phyloP scores from a whole-genome alignment of 169 alveolate genomes.

The Plasmodium vivax region DNA sequence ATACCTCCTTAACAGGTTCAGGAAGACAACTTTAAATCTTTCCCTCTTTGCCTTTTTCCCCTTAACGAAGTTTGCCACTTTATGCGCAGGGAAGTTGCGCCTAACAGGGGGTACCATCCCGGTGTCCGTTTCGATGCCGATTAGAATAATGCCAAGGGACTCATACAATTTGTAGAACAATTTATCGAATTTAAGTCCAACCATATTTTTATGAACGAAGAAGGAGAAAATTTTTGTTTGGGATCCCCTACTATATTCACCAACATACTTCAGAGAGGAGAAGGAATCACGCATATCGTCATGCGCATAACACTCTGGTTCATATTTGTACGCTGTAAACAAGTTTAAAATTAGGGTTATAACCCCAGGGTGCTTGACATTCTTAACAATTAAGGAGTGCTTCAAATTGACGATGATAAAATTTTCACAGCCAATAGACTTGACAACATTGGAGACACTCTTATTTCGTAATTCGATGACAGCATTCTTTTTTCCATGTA shows the following conservation, averaged over 20 bases:
- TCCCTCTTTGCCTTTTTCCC: conserved; percentile 7
- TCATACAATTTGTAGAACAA: conserved; percentile 47
- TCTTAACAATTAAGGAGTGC: conserved; percentile 65
- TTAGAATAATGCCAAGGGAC: conserved; percentile 63
- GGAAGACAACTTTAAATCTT: conserved; percentile 22
- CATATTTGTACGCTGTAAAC: conserved; percentile 61
- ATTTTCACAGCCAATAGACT: conserved; percentile 65
- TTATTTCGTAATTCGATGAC: conserved; percentile 63
- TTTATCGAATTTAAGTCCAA: conserved; percentile 67
- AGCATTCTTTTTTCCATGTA: conserved; percentile 64
- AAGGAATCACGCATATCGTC: not conserved
- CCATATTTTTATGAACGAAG: conserved; percentile 52
- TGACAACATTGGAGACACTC: conserved; percentile 51
- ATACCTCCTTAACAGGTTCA: conserved; percentile 39
- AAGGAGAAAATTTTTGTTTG: conserved; percentile 59
- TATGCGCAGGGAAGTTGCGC: not conserved
- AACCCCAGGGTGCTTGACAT: conserved; percentile 49
- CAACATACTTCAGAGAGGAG: conserved; percentile 11
- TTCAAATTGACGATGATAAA: conserved; percentile 60
- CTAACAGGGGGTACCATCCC: not conserved
- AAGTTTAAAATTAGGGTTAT: conserved; percentile 48
- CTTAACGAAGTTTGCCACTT: not conserved
- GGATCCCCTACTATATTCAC: conserved; percentile 61
- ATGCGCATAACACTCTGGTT: not conserved
- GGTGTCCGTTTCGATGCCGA: conserved; percentile 58